phyloP scores from a whole-genome alignment of 2,329 filamentous ascomycete genomes.

The Metarhizium rileyi region DNA sequence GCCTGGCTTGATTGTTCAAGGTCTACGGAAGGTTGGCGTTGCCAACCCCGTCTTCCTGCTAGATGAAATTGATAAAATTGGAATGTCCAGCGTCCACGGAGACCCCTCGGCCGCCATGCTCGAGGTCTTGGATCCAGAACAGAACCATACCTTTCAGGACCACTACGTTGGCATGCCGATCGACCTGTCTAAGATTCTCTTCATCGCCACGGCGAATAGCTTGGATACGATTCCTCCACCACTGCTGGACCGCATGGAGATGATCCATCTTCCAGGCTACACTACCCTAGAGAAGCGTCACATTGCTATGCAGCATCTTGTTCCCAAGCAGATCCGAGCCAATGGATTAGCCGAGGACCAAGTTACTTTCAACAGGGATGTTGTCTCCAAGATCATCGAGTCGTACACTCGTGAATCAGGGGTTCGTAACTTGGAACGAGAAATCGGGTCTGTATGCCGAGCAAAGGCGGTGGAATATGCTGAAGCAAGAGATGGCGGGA shows the following conservation, averaged over 20 bases:
- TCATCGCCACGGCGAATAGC: constrained; percentile 93
- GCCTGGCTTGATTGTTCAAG: constrained; percentile 90
- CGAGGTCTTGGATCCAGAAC: constrained; percentile 92
- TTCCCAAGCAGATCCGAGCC: constrained; percentile 87
- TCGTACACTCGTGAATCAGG: constrained; percentile 94
- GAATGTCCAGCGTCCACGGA: constrained; percentile 81
- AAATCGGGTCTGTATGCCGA: constrained; percentile 89
- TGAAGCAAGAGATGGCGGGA: constrained; percentile 70
- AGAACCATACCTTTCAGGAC: constrained; percentile 90
- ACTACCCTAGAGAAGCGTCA: constrained; percentile 95
- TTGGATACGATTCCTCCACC: constrained; percentile 93
- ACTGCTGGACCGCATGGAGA: constrained; percentile 93
- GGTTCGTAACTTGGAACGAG: constrained; percentile 90
- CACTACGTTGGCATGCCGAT: constrained; percentile 96
- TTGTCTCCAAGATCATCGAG: constrained; percentile 91
- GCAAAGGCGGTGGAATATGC: constrained; percentile 93
- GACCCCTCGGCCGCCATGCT: constrained; percentile 97
- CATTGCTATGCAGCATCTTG: constrained; percentile 85
- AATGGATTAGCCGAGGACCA: constrained; percentile 76
- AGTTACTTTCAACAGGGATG: constrained; percentile 67
- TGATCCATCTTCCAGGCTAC: constrained; percentile 85
- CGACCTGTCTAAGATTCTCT: constrained; percentile 90
- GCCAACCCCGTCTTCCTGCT: constrained; percentile 91
- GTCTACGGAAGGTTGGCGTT: constrained; percentile 89
- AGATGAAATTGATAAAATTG: constrained; percentile 97